Evolutionary conservation across 2,329 filamentous ascomycete genomes (phyloP).

Genomic region (Ophiostoma sp.): DNA sequence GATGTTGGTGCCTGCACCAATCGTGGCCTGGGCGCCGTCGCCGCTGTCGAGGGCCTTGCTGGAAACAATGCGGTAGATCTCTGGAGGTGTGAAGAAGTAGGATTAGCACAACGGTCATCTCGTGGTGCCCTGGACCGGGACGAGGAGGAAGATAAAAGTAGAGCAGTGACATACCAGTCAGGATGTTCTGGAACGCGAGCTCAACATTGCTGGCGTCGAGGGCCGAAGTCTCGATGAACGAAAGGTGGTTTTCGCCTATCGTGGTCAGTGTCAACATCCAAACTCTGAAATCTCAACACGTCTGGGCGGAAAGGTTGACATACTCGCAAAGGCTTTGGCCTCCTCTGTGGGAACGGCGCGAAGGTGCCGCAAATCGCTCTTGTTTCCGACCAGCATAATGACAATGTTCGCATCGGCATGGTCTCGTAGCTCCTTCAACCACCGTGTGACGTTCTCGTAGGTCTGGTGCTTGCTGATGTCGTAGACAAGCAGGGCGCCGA

Average conservation of each 20-base stretch:
- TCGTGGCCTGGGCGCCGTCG: conserved; percentile 76
- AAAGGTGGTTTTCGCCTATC: conserved; percentile 92
- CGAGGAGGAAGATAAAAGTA: background rate
- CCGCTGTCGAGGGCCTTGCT: conserved; percentile 94
- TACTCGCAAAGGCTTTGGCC: conserved; percentile 96
- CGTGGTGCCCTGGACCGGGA: background rate
- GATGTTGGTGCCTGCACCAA: conserved; percentile 78
- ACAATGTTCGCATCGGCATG: conserved; percentile 99
- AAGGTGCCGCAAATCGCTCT: conserved; percentile 99
- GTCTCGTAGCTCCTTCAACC: conserved; percentile 97
- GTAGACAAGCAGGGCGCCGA: conserved; percentile 96
- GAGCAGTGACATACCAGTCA: conserved; percentile 70
- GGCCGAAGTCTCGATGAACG: conserved; percentile 98
- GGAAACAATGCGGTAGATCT: conserved; percentile 99
- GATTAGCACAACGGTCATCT: background rate
- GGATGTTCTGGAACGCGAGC: conserved; percentile 98
- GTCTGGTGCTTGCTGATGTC: conserved; percentile 99
- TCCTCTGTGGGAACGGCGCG: conserved; percentile 96
- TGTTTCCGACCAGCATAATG: conserved; percentile 99
- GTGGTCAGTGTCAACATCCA: conserved; percentile 27
- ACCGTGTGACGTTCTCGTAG: conserved; percentile 97
- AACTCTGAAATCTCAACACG: background rate
- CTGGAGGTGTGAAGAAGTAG: conserved; percentile 48
- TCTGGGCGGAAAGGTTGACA: conserved; percentile 32
- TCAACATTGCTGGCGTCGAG: conserved; percentile 99